Conservation (phyloP, 306 rosid genomes). For the Cicer yamashitae region DNA sequence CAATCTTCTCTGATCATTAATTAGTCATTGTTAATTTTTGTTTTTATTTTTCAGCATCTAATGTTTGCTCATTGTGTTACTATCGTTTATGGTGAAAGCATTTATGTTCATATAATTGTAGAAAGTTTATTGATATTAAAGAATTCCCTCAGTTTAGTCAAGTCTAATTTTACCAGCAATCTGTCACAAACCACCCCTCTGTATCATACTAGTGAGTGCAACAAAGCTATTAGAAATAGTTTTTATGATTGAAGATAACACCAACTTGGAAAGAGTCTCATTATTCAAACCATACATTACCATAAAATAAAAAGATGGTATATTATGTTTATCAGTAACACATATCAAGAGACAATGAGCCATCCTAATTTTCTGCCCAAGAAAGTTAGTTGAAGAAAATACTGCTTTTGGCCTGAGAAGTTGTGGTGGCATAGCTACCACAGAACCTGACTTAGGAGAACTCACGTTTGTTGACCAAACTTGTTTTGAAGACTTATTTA, state of each 20-base stretch:
- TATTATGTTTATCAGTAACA: background rate
- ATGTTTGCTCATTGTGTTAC: background rate
- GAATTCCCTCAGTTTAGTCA: too few relatives aligned
- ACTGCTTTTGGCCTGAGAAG: conserved; percentile 41
- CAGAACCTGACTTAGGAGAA: conserved; percentile 39
- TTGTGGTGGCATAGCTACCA: conserved; percentile 36
- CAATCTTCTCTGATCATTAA: too few relatives aligned
- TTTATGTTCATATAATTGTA: too few relatives aligned
- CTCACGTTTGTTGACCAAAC: conserved; percentile 68
- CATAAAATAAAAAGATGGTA: conserved; percentile 1
- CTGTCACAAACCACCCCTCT: too few relatives aligned
- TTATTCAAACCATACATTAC: conserved; percentile 20
- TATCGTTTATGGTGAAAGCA: background rate
- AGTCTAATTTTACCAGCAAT: too few relatives aligned
- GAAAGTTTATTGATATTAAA: too few relatives aligned
- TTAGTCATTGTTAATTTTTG: too few relatives aligned
- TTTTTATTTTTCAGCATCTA: background rate
- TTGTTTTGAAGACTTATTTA: conserved; percentile 45
- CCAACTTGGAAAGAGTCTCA: conserved; percentile 9
- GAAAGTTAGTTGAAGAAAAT: conserved; percentile 31
- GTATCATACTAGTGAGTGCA: too few relatives aligned
- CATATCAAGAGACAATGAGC: background rate
- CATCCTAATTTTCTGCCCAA: conserved; percentile 27
- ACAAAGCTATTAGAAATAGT: background rate
- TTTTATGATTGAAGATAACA: background rate